These are phyloP conservation scores for Xanthoparmelia taractica DNA, from an alignment of 495 filamentous ascomycete genomes.

Conservation along the genomic window DNA sequence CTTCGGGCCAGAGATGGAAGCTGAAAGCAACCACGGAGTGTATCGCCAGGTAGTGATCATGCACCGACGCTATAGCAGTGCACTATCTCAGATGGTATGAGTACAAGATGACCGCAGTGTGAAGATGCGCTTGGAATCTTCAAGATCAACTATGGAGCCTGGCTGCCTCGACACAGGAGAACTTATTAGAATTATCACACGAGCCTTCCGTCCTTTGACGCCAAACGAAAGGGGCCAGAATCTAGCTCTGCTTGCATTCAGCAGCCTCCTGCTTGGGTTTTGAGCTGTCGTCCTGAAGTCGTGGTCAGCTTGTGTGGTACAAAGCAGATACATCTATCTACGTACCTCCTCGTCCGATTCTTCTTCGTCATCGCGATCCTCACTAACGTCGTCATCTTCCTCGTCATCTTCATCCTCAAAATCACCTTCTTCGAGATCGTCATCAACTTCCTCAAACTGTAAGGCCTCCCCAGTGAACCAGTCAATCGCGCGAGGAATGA, in stretches of 20 bases:
- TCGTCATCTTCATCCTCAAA: constrained; percentile 88
- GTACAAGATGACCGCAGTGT: not conserved
- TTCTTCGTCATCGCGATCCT: constrained; percentile 78
- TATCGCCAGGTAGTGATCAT: not conserved
- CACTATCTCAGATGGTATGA: not conserved
- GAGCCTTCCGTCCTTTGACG: constrained; percentile 1
- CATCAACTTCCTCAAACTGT: constrained; percentile 90
- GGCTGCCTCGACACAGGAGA: constrained; percentile 1
- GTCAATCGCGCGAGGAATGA: constrained; percentile 96
- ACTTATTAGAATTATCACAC: constrained; percentile 2
- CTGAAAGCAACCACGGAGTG: not conserved
- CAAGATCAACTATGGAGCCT: not conserved
- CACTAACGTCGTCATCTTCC: constrained; percentile 78
- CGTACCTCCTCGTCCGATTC: constrained; percentile 91
- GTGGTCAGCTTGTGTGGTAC: constrained; percentile 21
- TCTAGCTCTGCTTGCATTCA: constrained; percentile 99
- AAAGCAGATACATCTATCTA: not conserved
- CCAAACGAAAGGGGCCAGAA: constrained; percentile 7
- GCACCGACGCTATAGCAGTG: not conserved
- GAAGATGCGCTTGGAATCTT: not conserved
- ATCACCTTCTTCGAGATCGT: constrained; percentile 75
- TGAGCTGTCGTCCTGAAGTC: constrained; percentile 75
- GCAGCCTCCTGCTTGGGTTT: constrained; percentile 99
- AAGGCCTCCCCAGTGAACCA: constrained; percentile 99
- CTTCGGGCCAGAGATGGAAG: not conserved